These are phyloP conservation scores for Albophoma yamanashiensis DNA, from an alignment of 2,329 filamentous ascomycete genomes.

Conservation along the genomic window DNA sequence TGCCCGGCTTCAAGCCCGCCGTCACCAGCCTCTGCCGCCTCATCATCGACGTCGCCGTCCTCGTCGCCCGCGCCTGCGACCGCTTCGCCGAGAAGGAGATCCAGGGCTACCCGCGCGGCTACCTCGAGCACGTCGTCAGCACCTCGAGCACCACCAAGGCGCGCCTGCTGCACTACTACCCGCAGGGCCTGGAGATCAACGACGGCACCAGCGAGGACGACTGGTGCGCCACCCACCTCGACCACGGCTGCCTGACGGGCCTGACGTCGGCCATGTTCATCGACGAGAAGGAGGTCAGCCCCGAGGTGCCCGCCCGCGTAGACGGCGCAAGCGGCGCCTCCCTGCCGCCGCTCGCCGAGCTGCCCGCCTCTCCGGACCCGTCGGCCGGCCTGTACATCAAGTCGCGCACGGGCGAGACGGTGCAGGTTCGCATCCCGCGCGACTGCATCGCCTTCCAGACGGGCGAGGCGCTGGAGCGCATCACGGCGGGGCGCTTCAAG, in stretches of 20 bases:
- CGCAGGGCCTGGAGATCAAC: slow-evolving; percentile 29
- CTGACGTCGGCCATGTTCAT: slow-evolving; percentile 95
- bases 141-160: slow-evolving; percentile 86
- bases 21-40: slow-evolving; percentile 69
- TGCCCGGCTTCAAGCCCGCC: slow-evolving; percentile 66
- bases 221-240: slow-evolving; percentile 87
- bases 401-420: slow-evolving; percentile 67
- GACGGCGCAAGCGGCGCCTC: slow-evolving; percentile 13
- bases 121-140: slow-evolving; percentile 78
- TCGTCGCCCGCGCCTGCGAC: slow-evolving; percentile 88
- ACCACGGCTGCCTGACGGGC: slow-evolving; percentile 89
- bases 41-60: slow-evolving; percentile 79
- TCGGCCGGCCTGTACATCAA: slow-evolving; percentile 88
- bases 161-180: slow-evolving; percentile 86
- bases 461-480: slow-evolving; percentile 80
- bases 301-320: slow-evolving; percentile 19
- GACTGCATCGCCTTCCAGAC: slow-evolving; percentile 96
- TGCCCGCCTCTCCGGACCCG: slow-evolving; percentile 68
- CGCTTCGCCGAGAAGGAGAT: slow-evolving; percentile 73
- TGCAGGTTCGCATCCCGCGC: slow-evolving; percentile 86
- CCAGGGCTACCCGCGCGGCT: slow-evolving; percentile 61
- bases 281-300: slow-evolving; percentile 51
- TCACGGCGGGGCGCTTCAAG: slow-evolving; percentile 83
- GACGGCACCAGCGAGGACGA: slow-evolving; percentile 55
- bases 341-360: slow-evolving; percentile 52